A percentile compares a stretch with the other conserved stretches of the same genome.
Conservation (phyloP, 2,329 filamentous ascomycete species). For the Setomelanomma holmii region DNA sequence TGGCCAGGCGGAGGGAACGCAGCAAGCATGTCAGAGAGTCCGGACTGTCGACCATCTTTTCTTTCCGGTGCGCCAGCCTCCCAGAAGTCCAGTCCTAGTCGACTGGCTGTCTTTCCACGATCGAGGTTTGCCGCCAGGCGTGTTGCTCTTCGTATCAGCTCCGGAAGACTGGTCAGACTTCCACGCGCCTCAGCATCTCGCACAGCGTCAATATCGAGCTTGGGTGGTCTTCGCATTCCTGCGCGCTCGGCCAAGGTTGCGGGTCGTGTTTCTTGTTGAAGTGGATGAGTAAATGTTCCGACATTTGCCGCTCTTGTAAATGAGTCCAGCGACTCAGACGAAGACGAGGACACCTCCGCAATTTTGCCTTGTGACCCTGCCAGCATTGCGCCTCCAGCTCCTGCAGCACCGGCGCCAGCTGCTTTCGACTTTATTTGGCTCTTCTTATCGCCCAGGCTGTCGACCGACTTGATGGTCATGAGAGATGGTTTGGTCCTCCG, state of each 20-base stretch:
- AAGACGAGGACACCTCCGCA: slow-evolving; percentile 42
- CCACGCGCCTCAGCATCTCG: slow-evolving; percentile 82
- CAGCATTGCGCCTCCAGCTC: slow-evolving; percentile 32
- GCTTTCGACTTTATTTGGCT: slow-evolving; percentile 26
- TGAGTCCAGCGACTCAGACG: slow-evolving; percentile 44
- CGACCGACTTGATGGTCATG: slow-evolving; percentile 56
- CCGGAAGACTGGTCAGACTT: slow-evolving; percentile 89
- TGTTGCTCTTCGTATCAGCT: slow-evolving; percentile 88
- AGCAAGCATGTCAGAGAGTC: slow-evolving; percentile 69
- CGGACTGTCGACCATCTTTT: slow-evolving; percentile 52
- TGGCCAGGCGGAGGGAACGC: slow-evolving; percentile 68
- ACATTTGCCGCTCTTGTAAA: slow-evolving; percentile 29
- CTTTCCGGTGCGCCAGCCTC: slow-evolving; percentile 45
- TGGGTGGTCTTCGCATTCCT: slow-evolving; percentile 66
- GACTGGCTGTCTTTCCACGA: slow-evolving; percentile 72
- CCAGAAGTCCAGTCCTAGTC: slow-evolving; percentile 61
- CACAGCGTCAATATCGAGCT: slow-evolving; percentile 82
- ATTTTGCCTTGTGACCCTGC: slow-evolving; percentile 40
- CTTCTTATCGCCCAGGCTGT: slow-evolving; percentile 38
- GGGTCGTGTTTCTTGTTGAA: slow-evolving; percentile 37
- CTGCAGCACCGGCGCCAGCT: slow-evolving; percentile 19
- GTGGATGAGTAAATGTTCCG: slow-evolving; percentile 26
- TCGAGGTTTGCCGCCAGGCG: slow-evolving; percentile 87
- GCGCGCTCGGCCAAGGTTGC: slow-evolving; percentile 50
- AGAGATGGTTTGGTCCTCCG: slow-evolving; percentile 56